These are phyloP conservation scores for Allodekkera sacchari DNA, from an alignment of 805 yeast species.

Conservation along the genomic window DNA sequence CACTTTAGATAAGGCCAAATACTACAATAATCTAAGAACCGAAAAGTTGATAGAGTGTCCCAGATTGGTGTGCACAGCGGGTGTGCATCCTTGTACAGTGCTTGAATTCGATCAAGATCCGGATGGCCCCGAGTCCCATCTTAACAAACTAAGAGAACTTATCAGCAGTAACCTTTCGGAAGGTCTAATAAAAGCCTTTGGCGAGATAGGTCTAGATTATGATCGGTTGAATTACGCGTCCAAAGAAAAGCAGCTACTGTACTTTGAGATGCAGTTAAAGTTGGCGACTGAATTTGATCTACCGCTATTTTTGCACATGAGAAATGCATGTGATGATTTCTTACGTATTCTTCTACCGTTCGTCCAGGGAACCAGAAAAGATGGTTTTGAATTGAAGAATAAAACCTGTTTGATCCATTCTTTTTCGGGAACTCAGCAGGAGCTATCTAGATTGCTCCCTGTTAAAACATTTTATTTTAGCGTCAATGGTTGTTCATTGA, in stretches of 20 bases:
- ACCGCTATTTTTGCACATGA: conserved; percentile 86
- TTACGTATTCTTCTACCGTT: conserved; percentile 55
- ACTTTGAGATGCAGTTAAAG: conserved; percentile 69
- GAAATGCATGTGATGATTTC: conserved; percentile 80
- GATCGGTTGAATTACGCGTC: conserved; percentile 78
- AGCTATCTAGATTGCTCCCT: conserved; percentile 48
- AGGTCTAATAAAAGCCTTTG: conserved; percentile 71
- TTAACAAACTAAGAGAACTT: conserved; percentile 40
- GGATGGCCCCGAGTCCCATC: conserved; percentile 29
- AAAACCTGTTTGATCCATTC: conserved; percentile 85
- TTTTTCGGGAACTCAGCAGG: conserved; percentile 75
- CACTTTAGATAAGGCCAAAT: conserved; percentile 48
- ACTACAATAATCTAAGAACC: conserved; percentile 8
- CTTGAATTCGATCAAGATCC: conserved; percentile 34
- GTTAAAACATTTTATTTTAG: conserved; percentile 58
- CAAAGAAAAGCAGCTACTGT: conserved; percentile 53
- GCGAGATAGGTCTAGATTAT: conserved; percentile 93
- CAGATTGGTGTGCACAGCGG: conserved; percentile 60
- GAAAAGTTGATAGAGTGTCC: conserved; percentile 16
- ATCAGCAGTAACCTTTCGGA: conserved; percentile 36
- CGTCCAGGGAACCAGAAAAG: conserved; percentile 30
- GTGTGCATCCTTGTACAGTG: conserved; percentile 93
- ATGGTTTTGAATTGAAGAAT: conserved; percentile 22
- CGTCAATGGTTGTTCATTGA: conserved; percentile 88
- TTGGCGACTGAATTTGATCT: conserved; percentile 48